phyloP scores from a whole-genome alignment of 2,329 filamentous ascomycete species.

The Penicillium sp. region DNA sequence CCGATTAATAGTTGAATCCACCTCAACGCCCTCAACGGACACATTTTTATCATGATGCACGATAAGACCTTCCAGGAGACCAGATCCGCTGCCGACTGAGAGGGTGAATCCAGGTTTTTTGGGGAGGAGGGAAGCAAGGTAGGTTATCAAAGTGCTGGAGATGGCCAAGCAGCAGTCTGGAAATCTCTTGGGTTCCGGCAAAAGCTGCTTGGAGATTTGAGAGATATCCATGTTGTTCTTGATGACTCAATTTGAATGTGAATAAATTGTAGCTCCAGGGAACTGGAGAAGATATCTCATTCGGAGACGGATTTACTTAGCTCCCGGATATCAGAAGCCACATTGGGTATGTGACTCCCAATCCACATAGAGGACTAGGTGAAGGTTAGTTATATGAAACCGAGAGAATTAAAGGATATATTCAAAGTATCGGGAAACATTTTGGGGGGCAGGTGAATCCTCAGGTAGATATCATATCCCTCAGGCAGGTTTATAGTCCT shows the following conservation, averaged over 20 bases:
- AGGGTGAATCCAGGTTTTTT: constrained; percentile 32
- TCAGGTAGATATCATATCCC: too few species aligned
- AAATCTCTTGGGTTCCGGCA: constrained; percentile 19
- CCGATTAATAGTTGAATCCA: constrained; percentile 44
- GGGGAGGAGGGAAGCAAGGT: constrained; percentile 24
- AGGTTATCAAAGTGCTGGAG: constrained; percentile 23
- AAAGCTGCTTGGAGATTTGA: constrained; percentile 15
- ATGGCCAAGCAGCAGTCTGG: constrained; percentile 31
- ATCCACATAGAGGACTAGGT: background rate
- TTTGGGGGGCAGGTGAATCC: too few species aligned
- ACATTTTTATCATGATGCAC: constrained; percentile 23
- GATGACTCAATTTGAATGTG: background rate
- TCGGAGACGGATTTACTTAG: constrained; percentile 12
- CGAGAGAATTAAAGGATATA: background rate
- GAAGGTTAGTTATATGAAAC: background rate
- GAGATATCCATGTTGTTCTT: constrained; percentile 16
- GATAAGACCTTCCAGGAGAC: constrained; percentile 50
- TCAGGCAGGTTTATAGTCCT: background rate
- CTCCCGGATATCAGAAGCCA: background rate
- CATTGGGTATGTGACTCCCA: background rate
- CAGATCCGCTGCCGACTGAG: constrained; percentile 52
- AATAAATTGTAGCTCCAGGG: too few species aligned
- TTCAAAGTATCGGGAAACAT: background rate
- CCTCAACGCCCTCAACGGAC: constrained; percentile 50
- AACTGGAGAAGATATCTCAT: background rate